These are phyloP conservation scores for Eucalyptus melliodora DNA, from an alignment of 345 rosid genomes.

Conservation along the genomic window DNA sequence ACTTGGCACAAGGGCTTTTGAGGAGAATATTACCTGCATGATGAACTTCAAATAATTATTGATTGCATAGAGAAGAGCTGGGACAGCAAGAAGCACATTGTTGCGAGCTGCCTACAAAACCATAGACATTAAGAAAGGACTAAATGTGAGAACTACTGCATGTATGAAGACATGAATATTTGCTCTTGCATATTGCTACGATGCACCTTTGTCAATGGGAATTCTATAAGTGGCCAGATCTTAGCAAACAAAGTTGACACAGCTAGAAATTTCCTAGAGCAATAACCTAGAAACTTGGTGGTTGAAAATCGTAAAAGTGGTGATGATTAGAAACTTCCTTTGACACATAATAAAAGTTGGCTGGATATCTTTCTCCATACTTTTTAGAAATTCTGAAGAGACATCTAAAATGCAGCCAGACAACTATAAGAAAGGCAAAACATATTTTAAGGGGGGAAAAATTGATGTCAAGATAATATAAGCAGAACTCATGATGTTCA, in stretches of 20 bases:
- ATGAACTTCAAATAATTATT: slow-evolving; percentile 92
- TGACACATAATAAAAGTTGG: neutral
- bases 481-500: neutral
- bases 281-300: neutral
- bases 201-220: neutral
- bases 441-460: neutral
- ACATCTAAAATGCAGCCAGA: neutral
- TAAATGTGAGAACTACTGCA: neutral
- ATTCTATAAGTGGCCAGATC: neutral
- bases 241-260: neutral
- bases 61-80: slow-evolving; percentile 82
- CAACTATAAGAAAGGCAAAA: neutral
- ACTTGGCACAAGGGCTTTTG: neutral
- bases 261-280: neutral
- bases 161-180: neutral
- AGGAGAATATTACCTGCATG: slow-evolving; percentile 66
- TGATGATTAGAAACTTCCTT: neutral
- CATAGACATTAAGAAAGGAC: neutral
- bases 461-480: neutral
- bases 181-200: neutral
- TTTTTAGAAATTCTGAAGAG: neutral
- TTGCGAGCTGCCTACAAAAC: slow-evolving; percentile 71
- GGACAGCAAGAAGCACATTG: slow-evolving; percentile 90
- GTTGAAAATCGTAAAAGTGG: neutral
- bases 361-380: neutral